Base-by-base conservation (phyloP, 2,329 filamentous ascomycete species). In the Nemania abortiva region DNA sequence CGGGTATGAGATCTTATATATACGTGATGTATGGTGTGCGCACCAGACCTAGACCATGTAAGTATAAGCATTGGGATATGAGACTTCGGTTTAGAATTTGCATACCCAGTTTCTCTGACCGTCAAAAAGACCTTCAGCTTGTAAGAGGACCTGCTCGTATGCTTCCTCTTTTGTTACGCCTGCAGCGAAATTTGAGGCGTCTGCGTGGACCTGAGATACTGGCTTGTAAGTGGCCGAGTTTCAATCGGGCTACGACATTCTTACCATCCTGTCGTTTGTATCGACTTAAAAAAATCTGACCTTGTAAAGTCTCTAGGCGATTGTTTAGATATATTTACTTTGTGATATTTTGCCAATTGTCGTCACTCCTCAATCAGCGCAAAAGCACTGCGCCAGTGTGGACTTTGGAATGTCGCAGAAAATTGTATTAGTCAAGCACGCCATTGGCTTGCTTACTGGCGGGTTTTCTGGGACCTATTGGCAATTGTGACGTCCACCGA, bases 61-160 rank as follows among this genome's bases (percentile, higher is more conserved):
- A 76, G 70, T 62, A 66, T 65, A 61, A 64, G 6, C 27, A 39
- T 56, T 31, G 31, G 15, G 15, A 64, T 31, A 22, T 11, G 45
- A 47, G 34, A 53, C 9, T n/a, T 11, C 1, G 20, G 49, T 15
- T 60, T 27, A 34, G 53, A 11, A 24, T 22, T 54, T 13, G 13
- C 86, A 73, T 81, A 95, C 92, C 93, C 93, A 95, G 77, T 95
- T 95, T 59, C 90, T 86, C 78, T 95, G 92, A 6, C 86, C 92
- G 27, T 89, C 86, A 73, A 94, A 89, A 0, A 96, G 83, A 0
- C 89, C 89, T 70, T 88, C 85, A 0, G 91, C 90, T 77, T 94
- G 90, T 60, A 91, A 84, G 13, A 94, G 81, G 1, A 95, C 89
- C 75, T 95, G 92, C 71, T 87, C 85, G 73, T 95, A 95, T 27